Conservation (phyloP, 192 early-diverging fungal genomes). For the Coemansia sp. region DNA sequence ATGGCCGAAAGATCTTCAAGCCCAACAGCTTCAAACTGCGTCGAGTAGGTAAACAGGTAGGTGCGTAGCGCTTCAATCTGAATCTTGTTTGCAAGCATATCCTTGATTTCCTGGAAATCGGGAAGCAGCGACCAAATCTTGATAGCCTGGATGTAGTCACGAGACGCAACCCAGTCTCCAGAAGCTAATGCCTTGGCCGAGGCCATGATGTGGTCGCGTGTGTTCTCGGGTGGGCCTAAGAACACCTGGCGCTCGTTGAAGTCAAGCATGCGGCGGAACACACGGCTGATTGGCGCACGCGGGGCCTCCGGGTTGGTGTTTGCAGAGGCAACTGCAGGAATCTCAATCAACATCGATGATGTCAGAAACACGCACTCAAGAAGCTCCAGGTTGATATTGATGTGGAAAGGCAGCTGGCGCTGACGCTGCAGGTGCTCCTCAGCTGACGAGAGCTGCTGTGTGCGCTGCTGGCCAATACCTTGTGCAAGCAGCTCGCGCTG, state of each 20-base stretch:
- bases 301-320: slow-evolving; percentile 57
- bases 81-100: slow-evolving; percentile 86
- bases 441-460: slow-evolving; percentile 80
- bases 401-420: slow-evolving; percentile 98
- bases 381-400: slow-evolving; percentile 99
- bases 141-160: slow-evolving; percentile 82
- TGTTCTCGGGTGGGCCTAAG: slow-evolving; percentile 96
- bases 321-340: slow-evolving; percentile 89
- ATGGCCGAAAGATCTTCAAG: slow-evolving; percentile 79
- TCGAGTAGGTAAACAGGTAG: slow-evolving; percentile 90
- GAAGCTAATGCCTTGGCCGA: slow-evolving; percentile 86
- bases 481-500: slow-evolving; percentile 95
- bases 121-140: slow-evolving; percentile 94
- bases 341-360: slow-evolving; percentile 96
- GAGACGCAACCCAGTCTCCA: slow-evolving; percentile 91
- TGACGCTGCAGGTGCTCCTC: slow-evolving; percentile 91
- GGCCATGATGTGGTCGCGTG: slow-evolving; percentile 97
- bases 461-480: slow-evolving; percentile 72
- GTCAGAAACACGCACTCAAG: slow-evolving; percentile 96
- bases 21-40: slow-evolving; percentile 86
- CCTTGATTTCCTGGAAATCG: slow-evolving; percentile 78
- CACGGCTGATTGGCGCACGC: slow-evolving; percentile 81
- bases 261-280: slow-evolving; percentile 91
- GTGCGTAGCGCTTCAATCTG: slow-evolving; percentile 96
- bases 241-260: slow-evolving; percentile 96